phyloP scores from a whole-genome alignment of 192 early-diverging fungal species.

The Umbelopsis isabellina region DNA sequence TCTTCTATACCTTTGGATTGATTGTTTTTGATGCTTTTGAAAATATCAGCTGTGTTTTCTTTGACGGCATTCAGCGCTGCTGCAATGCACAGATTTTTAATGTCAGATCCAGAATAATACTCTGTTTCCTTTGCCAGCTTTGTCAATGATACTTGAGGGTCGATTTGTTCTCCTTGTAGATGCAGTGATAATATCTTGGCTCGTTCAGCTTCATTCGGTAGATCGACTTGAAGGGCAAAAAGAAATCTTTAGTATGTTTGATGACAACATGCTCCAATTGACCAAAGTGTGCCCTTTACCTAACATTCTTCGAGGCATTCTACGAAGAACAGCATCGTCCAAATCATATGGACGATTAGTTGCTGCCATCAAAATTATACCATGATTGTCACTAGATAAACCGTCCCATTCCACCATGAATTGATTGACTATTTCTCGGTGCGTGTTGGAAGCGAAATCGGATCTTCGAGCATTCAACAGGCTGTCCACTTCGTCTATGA shows the following conservation, averaged over 20 bases:
- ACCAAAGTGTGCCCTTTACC: conserved; percentile 38
- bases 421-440: conserved; percentile 87
- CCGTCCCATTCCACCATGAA: conserved; percentile 99
- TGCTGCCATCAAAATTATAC: conserved; percentile 88
- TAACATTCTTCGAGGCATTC: conserved; percentile 89
- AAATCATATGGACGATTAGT: conserved; percentile 97
- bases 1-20: conserved; percentile 1
- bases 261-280: conserved; percentile 8
- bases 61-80: conserved; percentile 73
- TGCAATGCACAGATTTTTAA: conserved; percentile 93
- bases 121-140: conserved; percentile 72
- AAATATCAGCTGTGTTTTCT: conserved; percentile 46
- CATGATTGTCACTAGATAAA: conserved; percentile 69
- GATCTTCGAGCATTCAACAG: conserved; percentile 75
- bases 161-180: conserved; percentile 77
- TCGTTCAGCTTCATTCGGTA: conserved; percentile 81
- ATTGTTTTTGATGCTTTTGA: conserved; percentile 6
- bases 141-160: conserved; percentile 53
- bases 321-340: conserved; percentile 93
- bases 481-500: conserved; percentile 95
- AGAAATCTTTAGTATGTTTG: not conserved
- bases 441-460: conserved; percentile 57
- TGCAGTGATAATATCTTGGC: conserved; percentile 74
- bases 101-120: conserved; percentile 91
- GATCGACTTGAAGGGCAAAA: conserved; percentile 62